A percentile compares a stretch with the other conserved stretches of the same genome.
phyloP scores from a whole-genome alignment of 1,139 yeast species.

The Kluyveromyces marxianus region DNA sequence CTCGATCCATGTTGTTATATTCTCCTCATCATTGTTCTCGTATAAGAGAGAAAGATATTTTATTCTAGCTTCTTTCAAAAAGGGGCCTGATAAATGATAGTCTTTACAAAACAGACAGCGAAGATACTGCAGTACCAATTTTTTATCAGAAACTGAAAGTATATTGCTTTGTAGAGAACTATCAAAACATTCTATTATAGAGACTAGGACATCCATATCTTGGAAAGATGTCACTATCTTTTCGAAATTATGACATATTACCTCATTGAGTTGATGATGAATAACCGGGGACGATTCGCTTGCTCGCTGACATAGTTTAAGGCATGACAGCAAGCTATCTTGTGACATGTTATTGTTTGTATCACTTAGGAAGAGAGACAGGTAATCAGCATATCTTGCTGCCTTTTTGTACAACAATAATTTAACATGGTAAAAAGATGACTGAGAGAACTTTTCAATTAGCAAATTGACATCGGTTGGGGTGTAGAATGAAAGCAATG shows the following conservation, averaged over 20 bases:
- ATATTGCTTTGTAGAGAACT: conserved; percentile 15
- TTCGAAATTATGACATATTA: conserved; percentile 7
- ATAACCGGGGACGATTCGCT: conserved; percentile 1
- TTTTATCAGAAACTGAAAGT: conserved; percentile 5
- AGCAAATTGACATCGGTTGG: conserved; percentile 43
- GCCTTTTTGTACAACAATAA: conserved; percentile 49
- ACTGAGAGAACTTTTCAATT: conserved; percentile 45
- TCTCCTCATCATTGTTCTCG: conserved; percentile 7
- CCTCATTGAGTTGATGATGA: background rate
- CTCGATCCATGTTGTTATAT: conserved; percentile 15
- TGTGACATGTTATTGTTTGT: background rate
- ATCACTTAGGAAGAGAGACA: conserved; percentile 31
- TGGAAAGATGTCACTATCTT: conserved; percentile 5
- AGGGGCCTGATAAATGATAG: background rate
- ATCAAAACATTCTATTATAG: conserved; percentile 14
- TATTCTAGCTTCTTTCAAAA: conserved; percentile 9
- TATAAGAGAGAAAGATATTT: conserved; percentile 16
- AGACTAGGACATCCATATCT: conserved; percentile 10
- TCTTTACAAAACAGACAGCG: conserved; percentile 12
- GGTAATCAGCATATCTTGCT: conserved; percentile 44
- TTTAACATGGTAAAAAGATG: conserved; percentile 50
- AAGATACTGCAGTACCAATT: conserved; percentile 14
- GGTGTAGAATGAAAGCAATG: conserved; percentile 54
- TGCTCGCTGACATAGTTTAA: conserved; percentile 1
- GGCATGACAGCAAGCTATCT: background rate